Evolutionary conservation across 257 asterid genomes (phyloP).

Genomic region (Nicotiana knightiana): DNA sequence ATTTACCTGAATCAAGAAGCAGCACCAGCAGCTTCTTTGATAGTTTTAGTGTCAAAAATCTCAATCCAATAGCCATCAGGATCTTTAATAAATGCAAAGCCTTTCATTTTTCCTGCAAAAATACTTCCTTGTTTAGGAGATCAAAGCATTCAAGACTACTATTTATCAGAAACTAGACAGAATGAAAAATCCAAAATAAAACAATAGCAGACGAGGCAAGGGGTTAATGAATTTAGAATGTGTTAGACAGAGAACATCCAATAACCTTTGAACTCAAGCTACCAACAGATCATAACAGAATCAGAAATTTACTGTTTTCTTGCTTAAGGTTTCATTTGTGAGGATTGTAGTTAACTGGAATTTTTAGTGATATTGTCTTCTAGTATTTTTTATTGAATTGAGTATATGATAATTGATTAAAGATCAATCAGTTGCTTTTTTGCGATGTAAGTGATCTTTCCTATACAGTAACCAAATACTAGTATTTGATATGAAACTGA

Average conservation of each 20-base stretch:
- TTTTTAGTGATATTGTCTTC: background rate
- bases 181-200: background rate
- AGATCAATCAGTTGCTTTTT: background rate
- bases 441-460: background rate
- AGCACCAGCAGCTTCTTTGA: constrained; percentile 37
- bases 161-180: background rate
- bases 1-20: constrained; percentile 43
- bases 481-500: too few species aligned
- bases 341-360: background rate
- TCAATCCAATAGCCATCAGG: constrained; percentile 98
- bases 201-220: background rate
- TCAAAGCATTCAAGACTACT: background rate
- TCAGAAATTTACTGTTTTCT: background rate
- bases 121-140: constrained; percentile 1
- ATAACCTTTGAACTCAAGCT: background rate
- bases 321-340: background rate
- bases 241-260: background rate
- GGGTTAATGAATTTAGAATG: background rate
- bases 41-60: constrained; percentile 50
- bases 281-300: background rate
- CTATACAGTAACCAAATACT: too few species aligned
- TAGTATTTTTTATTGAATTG: background rate
- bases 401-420: background rate
- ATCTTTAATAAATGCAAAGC: constrained; percentile 74
- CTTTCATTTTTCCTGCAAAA: constrained; percentile 69